Conservation (phyloP, 2,329 filamentous ascomycete species). For the Chaetomiaceae sp. region DNA sequence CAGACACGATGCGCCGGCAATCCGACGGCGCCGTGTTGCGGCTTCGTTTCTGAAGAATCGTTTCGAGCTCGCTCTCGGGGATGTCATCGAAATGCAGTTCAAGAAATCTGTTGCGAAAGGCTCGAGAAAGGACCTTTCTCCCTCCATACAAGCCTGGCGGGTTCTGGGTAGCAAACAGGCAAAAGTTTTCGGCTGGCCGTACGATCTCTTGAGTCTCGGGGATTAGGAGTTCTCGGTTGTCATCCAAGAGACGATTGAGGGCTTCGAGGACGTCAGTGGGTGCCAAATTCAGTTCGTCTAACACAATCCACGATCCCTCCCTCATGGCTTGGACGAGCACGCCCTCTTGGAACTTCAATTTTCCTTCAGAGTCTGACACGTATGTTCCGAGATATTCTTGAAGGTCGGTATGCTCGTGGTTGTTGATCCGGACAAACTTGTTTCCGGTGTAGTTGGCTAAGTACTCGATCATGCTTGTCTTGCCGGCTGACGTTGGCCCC, state of each 20-base stretch:
- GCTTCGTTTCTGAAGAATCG: conserved; percentile 83
- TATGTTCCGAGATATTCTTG: conserved; percentile 98
- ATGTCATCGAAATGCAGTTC: conserved; percentile 99
- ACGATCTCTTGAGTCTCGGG: conserved; percentile 95
- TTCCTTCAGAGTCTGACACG: conserved; percentile 77
- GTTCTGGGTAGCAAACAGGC: conserved; percentile 97
- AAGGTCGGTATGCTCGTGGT: conserved; percentile 96
- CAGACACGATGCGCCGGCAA: conserved; percentile 83
- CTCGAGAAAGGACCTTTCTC: conserved; percentile 85
- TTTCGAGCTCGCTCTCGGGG: conserved; percentile 86
- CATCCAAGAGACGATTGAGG: conserved; percentile 88
- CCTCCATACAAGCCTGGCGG: conserved; percentile 93
- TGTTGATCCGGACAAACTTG: conserved; percentile 97
- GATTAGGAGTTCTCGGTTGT: conserved; percentile 92
- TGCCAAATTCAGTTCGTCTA: conserved; percentile 94
- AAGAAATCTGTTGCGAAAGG: conserved; percentile 94
- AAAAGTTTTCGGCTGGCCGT: conserved; percentile 88
- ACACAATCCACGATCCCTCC: conserved; percentile 94
- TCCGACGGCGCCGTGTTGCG: conserved; percentile 85
- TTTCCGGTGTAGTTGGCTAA: conserved; percentile 95
- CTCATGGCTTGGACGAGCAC: conserved; percentile 87
- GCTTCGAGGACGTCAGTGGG: conserved; percentile 96
- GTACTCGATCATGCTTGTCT: conserved; percentile 99
- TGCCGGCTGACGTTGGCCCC: conserved; percentile 93
- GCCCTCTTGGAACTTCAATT: conserved; percentile 86